phyloP scores from a whole-genome alignment of 306 rosid genomes.

The Lathyrus aphaca region DNA sequence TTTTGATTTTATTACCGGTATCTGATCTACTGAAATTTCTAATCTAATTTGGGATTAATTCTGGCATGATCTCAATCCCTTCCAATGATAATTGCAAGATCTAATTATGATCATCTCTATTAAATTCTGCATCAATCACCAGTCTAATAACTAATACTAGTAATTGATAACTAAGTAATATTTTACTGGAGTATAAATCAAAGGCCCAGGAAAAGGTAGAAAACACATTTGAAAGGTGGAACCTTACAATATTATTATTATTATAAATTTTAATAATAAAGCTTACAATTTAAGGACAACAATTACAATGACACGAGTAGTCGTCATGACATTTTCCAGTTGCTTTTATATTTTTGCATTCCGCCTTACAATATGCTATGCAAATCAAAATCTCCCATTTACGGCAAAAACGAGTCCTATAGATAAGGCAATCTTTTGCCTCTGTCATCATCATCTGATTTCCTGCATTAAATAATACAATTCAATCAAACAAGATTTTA shows the following conservation, averaged over 20 bases:
- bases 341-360: not conserved
- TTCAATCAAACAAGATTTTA: not conserved
- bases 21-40: too few species aligned
- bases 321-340: not conserved
- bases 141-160: too few species aligned
- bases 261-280: too few species aligned
- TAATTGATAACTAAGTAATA: too few species aligned
- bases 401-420: not conserved
- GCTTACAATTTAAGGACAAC: conserved; percentile 2
- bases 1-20: too few species aligned
- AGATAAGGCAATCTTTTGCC: not conserved
- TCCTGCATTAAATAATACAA: not conserved
- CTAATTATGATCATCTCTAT: too few species aligned
- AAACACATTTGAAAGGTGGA: not conserved
- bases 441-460: not conserved
- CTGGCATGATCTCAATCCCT: too few species aligned
- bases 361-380: not conserved
- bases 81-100: too few species aligned
- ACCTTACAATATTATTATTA: not conserved
- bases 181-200: too few species aligned
- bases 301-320: not conserved
- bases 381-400: conserved; percentile 6
- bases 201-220: too few species aligned
- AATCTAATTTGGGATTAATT: too few species aligned
- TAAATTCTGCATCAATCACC: too few species aligned